Evolutionary conservation across 192 early-diverging fungal genomes (phyloP), one percentile per base, ranked within the genome.

Genomic region (Coemansia sp.): DNA sequence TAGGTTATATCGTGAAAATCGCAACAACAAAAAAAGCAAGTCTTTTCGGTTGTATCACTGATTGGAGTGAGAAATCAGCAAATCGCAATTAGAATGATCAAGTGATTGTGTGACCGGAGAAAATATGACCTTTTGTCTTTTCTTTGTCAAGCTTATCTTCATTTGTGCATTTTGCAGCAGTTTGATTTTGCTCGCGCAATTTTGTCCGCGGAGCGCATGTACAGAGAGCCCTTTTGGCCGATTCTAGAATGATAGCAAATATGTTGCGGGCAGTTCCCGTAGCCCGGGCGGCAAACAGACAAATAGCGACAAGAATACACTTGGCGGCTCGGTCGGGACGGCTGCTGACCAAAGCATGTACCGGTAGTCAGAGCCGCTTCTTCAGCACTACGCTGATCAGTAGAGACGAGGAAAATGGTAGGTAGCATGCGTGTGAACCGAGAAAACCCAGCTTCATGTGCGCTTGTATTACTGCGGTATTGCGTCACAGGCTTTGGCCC

Each of bases 101-200:
- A 16, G 22, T 14, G 48, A 50, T 50, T 48, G 12, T 28, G 48
- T 52, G 50, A 31, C 30, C 14, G 16, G 43, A 9, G 19, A 44
- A 44, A 44, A 44, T 18, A 18, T 21, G 18, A 8, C 30, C 43
- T 7, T n/a, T 12, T 19, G 18, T n/a, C 43, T 44, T 44, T 21
- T 44, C 43, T 44, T 44, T 21, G 8, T 16, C 19, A 7, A 44
- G 19, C 43, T 44, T 44, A 44, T 44, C 43, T 44, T 44, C 18
- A 21, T 18, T 19, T 44, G 16, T 44, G 19, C 19, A 19, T 8
- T 8, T 22, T n/a, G 27, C 18, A 5, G 22, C 29, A 27, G 21
- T 27, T 52, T 52, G 22, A 16, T 50, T 53, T 31, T 53, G 31
- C 31, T 54, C 18, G 53, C 32, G 32, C 35, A 32, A 54, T 19